A percentile compares a stretch with the other conserved stretches of the same genome.
Evolutionary conservation across 176 grass and related monocot genomes (phyloP).

Genomic region (Carex pumila): DNA sequence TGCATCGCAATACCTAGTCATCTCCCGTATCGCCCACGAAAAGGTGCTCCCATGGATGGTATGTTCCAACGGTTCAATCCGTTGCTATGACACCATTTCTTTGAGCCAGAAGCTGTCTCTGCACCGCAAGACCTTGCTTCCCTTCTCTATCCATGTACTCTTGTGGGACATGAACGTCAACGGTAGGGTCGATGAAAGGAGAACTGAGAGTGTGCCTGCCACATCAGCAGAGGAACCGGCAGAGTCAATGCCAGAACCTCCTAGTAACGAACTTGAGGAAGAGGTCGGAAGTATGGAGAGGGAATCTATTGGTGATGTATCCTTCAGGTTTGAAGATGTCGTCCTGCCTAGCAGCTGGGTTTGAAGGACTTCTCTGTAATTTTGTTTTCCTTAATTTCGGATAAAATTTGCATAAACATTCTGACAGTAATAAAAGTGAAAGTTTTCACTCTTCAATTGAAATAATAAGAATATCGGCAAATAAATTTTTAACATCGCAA

Average conservation of each 20-base stretch:
- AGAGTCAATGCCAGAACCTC: slow-evolving; percentile 5
- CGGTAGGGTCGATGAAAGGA: not conserved
- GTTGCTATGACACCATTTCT: slow-evolving; percentile 87
- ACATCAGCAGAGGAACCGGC: slow-evolving; percentile 3
- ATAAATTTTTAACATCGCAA: no score
- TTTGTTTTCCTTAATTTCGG: not conserved
- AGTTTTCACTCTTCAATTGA: not conserved
- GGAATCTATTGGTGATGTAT: slow-evolving; percentile 43
- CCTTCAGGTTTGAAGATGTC: slow-evolving; percentile 56
- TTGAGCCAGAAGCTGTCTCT: slow-evolving; percentile 76
- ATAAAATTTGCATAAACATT: not conserved
- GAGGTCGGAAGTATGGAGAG: slow-evolving; percentile 22
- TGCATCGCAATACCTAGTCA: slow-evolving; percentile 52
- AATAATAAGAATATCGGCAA: not conserved
- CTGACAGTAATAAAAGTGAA: not conserved
- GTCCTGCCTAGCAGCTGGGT: slow-evolving; percentile 57
- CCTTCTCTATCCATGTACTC: slow-evolving; percentile 64
- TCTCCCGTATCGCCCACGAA: slow-evolving; percentile 62
- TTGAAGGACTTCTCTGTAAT: slow-evolving; percentile 26
- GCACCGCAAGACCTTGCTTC: slow-evolving; percentile 48
- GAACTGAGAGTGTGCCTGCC: not conserved
- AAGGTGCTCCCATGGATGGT: slow-evolving; percentile 90
- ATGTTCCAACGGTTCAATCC: slow-evolving; percentile 44
- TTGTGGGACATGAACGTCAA: slow-evolving; percentile 39
- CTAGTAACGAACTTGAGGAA: not conserved